Conservation (phyloP, 2,329 filamentous ascomycete genomes). For the Cladosporium cucumerinum region DNA sequence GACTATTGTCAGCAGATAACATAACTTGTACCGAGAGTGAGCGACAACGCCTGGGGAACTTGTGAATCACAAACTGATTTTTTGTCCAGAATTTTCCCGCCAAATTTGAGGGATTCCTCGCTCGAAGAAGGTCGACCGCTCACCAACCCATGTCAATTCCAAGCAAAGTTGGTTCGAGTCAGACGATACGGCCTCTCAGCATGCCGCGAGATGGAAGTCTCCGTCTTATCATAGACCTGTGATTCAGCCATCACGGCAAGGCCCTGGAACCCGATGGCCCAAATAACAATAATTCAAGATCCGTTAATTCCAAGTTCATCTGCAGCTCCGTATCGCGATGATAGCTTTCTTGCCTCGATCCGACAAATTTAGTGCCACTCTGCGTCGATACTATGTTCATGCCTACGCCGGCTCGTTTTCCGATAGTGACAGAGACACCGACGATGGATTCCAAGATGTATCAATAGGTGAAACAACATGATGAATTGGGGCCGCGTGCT, state of each 20-base stretch:
- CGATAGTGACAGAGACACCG: neutral
- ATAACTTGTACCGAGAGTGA: constrained; percentile 8
- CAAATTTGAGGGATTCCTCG: neutral
- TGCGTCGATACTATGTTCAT: neutral
- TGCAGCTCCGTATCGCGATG: neutral
- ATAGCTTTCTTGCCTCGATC: neutral
- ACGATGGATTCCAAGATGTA: neutral
- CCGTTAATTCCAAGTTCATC: neutral
- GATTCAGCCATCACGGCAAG: neutral
- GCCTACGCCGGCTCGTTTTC: neutral
- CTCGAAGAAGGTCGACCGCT: neutral
- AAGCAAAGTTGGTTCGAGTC: neutral
- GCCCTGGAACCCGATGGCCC: neutral
- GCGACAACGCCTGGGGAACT: neutral
- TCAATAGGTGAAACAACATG: neutral
- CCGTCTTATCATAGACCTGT: neutral
- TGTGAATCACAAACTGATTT: neutral
- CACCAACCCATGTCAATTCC: neutral
- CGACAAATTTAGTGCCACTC: neutral
- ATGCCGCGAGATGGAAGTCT: neutral
- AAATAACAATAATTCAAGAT: neutral
- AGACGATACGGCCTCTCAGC: neutral
- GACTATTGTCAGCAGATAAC: constrained; percentile 11
- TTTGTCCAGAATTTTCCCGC: neutral
- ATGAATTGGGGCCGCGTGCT: neutral